Percentiles rank a stretch among this genome's conserved stretches.
Evolutionary conservation across 2,329 filamentous ascomycete species (phyloP).

Genomic region (Taxawa tesnikishii): DNA sequence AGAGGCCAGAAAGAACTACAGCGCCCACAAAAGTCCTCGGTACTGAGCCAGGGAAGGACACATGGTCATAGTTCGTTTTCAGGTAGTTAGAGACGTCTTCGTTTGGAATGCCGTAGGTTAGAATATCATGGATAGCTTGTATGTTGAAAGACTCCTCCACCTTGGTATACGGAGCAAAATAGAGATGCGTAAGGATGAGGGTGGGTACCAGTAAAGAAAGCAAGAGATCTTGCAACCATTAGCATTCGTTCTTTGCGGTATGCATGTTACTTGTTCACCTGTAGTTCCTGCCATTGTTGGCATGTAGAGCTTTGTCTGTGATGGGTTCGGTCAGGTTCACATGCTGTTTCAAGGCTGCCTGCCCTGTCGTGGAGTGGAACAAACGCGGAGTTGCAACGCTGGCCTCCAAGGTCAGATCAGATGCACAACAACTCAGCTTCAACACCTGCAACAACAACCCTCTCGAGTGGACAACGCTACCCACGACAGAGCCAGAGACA

Average conservation of each 20-base stretch:
- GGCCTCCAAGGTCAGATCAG: too few species aligned
- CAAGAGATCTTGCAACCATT: neutral
- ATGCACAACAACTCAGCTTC: neutral
- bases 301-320: too few species aligned
- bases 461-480: too few species aligned
- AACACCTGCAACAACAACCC: too few species aligned
- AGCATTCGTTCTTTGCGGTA: neutral
- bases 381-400: too few species aligned
- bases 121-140: conserved; percentile 82
- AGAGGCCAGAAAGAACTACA: conserved; percentile 59
- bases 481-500: too few species aligned
- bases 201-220: neutral
- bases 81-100: conserved; percentile 15
- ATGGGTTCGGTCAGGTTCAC: too few species aligned
- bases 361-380: too few species aligned
- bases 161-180: conserved; percentile 75
- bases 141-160: conserved; percentile 98
- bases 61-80: conserved; percentile 68
- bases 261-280: too few species aligned
- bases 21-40: conserved; percentile 83
- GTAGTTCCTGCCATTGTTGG: too few species aligned
- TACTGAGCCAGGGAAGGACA: conserved; percentile 80
- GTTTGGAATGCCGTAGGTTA: conserved; percentile 55
- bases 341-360: too few species aligned
- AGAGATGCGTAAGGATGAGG: conserved; percentile 18